These are phyloP conservation scores for Oryza officinalis DNA, from an alignment of 176 grass and related monocot species.

Conservation along the genomic window DNA sequence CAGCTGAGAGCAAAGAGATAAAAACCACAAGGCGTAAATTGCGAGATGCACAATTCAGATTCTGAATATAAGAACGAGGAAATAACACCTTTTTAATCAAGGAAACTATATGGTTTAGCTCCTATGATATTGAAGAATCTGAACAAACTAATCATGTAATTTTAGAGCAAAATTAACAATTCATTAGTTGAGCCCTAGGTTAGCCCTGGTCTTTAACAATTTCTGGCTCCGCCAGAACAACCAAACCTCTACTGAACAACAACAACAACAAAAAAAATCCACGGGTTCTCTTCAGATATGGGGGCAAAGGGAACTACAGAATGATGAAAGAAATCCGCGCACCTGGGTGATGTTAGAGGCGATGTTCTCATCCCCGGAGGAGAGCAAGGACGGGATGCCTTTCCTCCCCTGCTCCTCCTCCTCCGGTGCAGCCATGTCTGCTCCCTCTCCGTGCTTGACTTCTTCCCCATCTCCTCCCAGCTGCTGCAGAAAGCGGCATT, in stretches of 20 bases:
- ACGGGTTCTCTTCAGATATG: neutral
- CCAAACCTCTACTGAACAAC: neutral
- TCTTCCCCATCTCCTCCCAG: no score
- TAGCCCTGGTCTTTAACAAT: no score
- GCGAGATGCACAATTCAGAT: no score
- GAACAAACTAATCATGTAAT: neutral
- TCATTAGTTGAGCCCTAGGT: no score
- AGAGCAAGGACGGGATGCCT: conserved; percentile 21
- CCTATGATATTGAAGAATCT: neutral
- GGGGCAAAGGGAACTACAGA: neutral
- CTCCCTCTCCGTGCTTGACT: neutral
- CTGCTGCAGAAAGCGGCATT: no score
- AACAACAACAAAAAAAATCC: neutral
- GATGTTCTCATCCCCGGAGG: conserved; percentile 17
- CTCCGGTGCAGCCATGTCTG: neutral
- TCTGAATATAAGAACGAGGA: neutral
- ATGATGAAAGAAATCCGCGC: no score
- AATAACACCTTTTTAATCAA: no score
- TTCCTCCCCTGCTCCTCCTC: conserved; percentile 10
- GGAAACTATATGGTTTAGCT: no score
- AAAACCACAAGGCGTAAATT: neutral
- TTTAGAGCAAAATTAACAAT: no score
- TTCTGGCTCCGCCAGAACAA: no score
- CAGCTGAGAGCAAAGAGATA: conserved; percentile 46
- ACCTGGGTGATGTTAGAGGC: conserved; percentile 42